Evolutionary conservation across 2,329 filamentous ascomycete species (phyloP), one percentile per base, ranked within the genome.

Genomic region (Epichloe sp.): DNA sequence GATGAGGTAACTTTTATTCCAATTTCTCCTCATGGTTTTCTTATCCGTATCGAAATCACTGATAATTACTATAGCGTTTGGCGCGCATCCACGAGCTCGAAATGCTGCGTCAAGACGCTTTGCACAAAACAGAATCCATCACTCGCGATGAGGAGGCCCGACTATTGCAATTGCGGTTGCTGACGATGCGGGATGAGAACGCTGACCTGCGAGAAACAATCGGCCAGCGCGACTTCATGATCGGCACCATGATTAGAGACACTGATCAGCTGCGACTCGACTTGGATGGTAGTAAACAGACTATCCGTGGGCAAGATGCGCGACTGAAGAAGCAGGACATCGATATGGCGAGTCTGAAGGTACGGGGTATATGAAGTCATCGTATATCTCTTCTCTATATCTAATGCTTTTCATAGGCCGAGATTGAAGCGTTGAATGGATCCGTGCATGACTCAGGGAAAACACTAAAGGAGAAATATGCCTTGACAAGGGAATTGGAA

Each of bases 101-200:
- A 63, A 69, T 85, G 54, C 79, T 79, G 59, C 87, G 90, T 63
- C 80, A 85, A 57, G 75, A 77, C 53, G 78, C 76, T 56, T 68
- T 78, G 50, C 80, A 84, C 58, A 74, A 82, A 50, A 77, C 85
- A 37, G 78, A 86, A 49, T 71, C 83, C 11, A 74, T 94, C 51
- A 71, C 80, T 57, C 86, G 86, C 60, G 81, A 88, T 56, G 90
- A 97, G 65, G 80, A 83, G 53, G 73, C 79, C 40, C 82, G 90
- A 46, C 77, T 82, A 56, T 68, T 88, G 49, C 80, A 80, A 57
- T 74, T 91, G 54, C 79, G 83, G 55, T 74, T 83, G 50, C 69
- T 90, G 50, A 68, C 89, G n/a, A 71, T 86, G n/a, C 76, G 83
- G 55, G 81, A 90, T 56, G 85, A 94, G 55, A 87, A 84, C 56